Evolutionary conservation across 2,329 filamentous ascomycete species (phyloP).

Genomic region (Alternaria burnsii): DNA sequence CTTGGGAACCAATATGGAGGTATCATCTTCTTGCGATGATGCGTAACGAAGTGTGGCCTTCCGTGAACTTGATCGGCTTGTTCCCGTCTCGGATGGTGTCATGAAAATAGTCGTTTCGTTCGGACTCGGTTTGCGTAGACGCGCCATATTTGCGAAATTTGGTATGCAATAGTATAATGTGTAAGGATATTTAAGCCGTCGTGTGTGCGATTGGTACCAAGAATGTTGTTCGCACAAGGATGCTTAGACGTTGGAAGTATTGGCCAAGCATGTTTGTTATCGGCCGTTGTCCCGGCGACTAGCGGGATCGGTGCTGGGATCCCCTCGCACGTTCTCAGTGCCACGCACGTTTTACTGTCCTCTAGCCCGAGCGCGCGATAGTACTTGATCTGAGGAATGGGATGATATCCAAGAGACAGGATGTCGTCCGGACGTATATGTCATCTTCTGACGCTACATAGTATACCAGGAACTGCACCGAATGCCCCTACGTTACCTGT

Average conservation of each 20-base stretch:
- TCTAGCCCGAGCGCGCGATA: neutral
- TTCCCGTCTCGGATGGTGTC: constrained; percentile 25
- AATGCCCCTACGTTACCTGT: neutral
- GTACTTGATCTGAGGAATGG: neutral
- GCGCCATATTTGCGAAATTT: constrained; percentile 38
- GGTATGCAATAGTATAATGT: constrained; percentile 8
- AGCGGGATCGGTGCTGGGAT: constrained; percentile 3
- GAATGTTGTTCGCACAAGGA: constrained; percentile 14
- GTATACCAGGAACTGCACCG: neutral
- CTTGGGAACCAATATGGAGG: constrained; percentile 37
- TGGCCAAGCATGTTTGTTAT: constrained; percentile 20
- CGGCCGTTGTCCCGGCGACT: constrained; percentile 19
- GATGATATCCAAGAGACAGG: neutral
- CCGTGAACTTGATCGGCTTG: constrained; percentile 39
- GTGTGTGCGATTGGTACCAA: constrained; percentile 12
- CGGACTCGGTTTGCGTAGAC: constrained; percentile 44
- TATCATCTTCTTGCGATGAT: constrained; percentile 28
- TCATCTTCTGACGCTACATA: neutral
- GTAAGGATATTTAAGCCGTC: constrained; percentile 6
- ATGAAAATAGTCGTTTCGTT: constrained; percentile 34
- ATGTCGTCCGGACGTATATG: neutral
- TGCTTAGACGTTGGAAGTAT: constrained; percentile 7
- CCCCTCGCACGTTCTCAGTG: neutral
- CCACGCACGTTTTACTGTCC: neutral
- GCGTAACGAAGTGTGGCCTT: constrained; percentile 29